Conservation (phyloP, 441 rosid genomes). For the Manihot esculenta region DNA sequence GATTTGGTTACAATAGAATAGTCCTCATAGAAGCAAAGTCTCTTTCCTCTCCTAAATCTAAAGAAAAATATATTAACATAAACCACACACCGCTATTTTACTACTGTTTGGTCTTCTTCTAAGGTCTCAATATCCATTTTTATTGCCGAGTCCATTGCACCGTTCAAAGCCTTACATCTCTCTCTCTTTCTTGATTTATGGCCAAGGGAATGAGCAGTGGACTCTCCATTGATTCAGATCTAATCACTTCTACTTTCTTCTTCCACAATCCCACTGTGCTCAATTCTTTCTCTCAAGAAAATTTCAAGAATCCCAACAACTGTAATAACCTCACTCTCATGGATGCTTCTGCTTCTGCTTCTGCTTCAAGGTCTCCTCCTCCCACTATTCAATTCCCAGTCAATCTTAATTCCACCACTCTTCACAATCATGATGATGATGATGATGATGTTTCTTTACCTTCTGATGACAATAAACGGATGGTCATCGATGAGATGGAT, state of each 20-base stretch:
- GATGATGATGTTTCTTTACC: slow-evolving; percentile 15
- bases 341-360: slow-evolving; percentile 12
- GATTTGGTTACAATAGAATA: not conserved
- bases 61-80: not conserved
- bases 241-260: slow-evolving; percentile 21
- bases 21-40: not conserved
- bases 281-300: slow-evolving; percentile 39
- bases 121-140: slow-evolving; percentile 41
- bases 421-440: not conserved
- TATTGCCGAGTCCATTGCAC: slow-evolving; percentile 71
- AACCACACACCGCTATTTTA: not conserved
- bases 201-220: slow-evolving; percentile 44
- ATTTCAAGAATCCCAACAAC: not conserved
- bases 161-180: slow-evolving; percentile 37
- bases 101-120: slow-evolving; percentile 42
- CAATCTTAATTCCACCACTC: slow-evolving; percentile 24
- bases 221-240: slow-evolving; percentile 63
- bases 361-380: slow-evolving; percentile 18
- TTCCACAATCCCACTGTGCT: slow-evolving; percentile 37
- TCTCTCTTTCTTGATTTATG: slow-evolving; percentile 39
- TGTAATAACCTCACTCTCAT: slow-evolving; percentile 14
- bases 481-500: slow-evolving; percentile 43
- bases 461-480: slow-evolving; percentile 19
- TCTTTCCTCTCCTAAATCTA: slow-evolving; percentile 4
- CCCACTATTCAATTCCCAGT: slow-evolving; percentile 46